These are phyloP conservation scores for Metschnikowia arizonensis DNA, from an alignment of 805 yeast genomes.

Conservation along the genomic window DNA sequence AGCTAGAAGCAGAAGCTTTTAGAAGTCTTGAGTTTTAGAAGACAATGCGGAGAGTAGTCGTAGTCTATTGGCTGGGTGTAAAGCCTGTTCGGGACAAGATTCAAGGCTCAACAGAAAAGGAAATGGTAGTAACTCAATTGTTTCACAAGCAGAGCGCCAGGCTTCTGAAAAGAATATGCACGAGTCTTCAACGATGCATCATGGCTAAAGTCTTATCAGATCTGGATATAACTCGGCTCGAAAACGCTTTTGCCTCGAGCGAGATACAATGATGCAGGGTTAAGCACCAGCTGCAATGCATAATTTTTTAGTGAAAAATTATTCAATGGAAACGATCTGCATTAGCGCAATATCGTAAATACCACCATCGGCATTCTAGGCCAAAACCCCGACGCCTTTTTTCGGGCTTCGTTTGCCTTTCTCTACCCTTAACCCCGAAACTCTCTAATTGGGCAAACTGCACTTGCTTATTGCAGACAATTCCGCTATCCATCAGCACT, in stretches of 20 bases:
- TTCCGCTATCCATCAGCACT: background rate
- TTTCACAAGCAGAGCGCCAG: background rate
- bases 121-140: background rate
- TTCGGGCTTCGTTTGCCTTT: background rate
- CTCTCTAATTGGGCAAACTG: background rate
- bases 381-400: background rate
- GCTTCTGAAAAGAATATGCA: constrained; percentile 1
- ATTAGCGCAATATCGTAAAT: constrained; percentile 4
- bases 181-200: constrained; percentile 1
- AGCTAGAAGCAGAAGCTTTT: background rate
- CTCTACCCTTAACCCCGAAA: background rate
- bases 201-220: constrained; percentile 5
- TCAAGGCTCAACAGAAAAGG: background rate
- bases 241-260: constrained; percentile 4
- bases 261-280: constrained; percentile 3
- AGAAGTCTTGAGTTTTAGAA: background rate
- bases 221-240: constrained; percentile 4
- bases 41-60: background rate
- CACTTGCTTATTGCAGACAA: background rate
- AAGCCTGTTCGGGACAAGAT: background rate
- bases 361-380: constrained; percentile 1
- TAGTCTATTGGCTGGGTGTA: background rate
- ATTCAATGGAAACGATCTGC: constrained; percentile 1
- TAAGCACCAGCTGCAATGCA: constrained; percentile 3
- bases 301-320: constrained; percentile 2